These are phyloP conservation scores for Albugo candida DNA, from an alignment of 352 stramenopile genomes.

Conservation along the genomic window DNA sequence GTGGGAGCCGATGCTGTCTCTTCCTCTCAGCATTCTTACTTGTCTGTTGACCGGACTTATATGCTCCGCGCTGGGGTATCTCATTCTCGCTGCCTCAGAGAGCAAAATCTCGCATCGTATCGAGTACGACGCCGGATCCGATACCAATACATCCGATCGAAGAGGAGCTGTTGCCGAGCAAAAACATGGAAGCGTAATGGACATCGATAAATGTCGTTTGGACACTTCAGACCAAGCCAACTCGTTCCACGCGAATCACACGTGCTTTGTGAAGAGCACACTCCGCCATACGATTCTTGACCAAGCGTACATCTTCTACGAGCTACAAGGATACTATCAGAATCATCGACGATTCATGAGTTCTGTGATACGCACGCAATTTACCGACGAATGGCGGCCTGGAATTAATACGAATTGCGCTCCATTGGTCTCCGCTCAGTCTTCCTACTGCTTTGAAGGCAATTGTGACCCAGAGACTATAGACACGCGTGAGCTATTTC, in stretches of 20 bases:
- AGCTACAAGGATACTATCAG: constrained; percentile 42
- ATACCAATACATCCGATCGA: constrained; percentile 9
- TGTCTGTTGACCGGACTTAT: constrained; percentile 20
- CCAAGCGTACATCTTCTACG: constrained; percentile 33
- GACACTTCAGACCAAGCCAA: constrained; percentile 19
- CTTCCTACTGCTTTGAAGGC: constrained; percentile 18
- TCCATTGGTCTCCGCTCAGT: constrained; percentile 22
- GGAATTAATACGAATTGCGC: constrained; percentile 18
- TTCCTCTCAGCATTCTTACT: constrained; percentile 34
- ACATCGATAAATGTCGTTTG: constrained; percentile 31
- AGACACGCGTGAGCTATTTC: constrained; percentile 24
- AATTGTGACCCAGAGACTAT: constrained; percentile 14
- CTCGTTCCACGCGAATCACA: constrained; percentile 51
- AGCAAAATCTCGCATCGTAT: constrained; percentile 34
- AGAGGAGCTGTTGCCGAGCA: constrained; percentile 13
- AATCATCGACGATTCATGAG: constrained; percentile 55
- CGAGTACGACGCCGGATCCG: constrained; percentile 28
- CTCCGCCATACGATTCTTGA: constrained; percentile 21
- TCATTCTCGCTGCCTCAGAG: constrained; percentile 25
- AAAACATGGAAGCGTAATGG: constrained; percentile 13
- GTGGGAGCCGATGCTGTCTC: constrained; percentile 59
- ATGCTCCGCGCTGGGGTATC: constrained; percentile 25
- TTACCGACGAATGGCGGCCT: constrained; percentile 32
- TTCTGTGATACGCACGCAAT: constrained; percentile 42
- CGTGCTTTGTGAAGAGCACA: constrained; percentile 42